These are phyloP conservation scores for Bacterosira constricta DNA, from an alignment of 108 stramenopile genomes.

Conservation along the genomic window DNA sequence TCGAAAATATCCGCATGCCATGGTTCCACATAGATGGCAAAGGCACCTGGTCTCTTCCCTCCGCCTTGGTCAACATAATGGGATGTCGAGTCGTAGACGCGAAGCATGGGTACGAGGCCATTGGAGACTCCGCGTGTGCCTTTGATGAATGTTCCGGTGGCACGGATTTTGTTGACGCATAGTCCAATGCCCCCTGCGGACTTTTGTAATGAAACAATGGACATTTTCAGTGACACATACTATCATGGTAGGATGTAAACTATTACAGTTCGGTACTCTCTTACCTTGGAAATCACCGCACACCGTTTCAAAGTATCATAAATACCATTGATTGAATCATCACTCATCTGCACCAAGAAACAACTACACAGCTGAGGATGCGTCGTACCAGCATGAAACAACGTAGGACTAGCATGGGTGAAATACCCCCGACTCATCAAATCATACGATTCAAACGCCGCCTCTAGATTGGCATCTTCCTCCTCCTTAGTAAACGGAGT, in stretches of 20 bases:
- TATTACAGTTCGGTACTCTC: neutral
- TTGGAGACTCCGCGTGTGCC: conserved; percentile 95
- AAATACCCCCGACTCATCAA: conserved; percentile 93
- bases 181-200: conserved; percentile 97
- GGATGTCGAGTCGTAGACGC: conserved; percentile 96
- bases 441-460: conserved; percentile 94
- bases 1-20: conserved; percentile 97
- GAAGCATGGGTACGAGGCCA: conserved; percentile 99
- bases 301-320: conserved; percentile 96
- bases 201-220: conserved; percentile 4
- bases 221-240: neutral
- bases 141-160: conserved; percentile 87
- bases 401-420: conserved; percentile 97
- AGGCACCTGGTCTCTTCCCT: conserved; percentile 95
- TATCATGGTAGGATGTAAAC: neutral
- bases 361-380: conserved; percentile 95
- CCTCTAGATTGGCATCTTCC: conserved; percentile 71
- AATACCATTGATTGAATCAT: conserved; percentile 96
- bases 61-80: conserved; percentile 98
- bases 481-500: conserved; percentile 24
- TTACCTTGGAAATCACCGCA: conserved; percentile 90
- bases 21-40: conserved; percentile 97
- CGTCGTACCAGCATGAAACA: conserved; percentile 96
- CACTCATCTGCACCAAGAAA: conserved; percentile 95
- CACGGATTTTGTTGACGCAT: conserved; percentile 94